phyloP scores from a whole-genome alignment of 2,329 filamentous ascomycete genomes.

The Microdochium trichocladiopsis region DNA sequence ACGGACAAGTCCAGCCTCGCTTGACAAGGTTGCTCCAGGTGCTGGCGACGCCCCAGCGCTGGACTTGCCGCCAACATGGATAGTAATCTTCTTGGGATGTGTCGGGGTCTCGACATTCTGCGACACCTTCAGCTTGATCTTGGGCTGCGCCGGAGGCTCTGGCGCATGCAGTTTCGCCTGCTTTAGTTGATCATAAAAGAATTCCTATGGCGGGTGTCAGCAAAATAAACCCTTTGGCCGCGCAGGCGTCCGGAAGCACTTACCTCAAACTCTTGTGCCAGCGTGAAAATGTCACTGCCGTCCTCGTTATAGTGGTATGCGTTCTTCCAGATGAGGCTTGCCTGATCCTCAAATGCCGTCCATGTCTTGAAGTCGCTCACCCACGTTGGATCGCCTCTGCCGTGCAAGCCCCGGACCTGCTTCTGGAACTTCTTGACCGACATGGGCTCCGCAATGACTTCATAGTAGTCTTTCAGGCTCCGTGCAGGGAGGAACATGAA shows the following conservation, averaged over 20 bases:
- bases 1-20: slow-evolving; percentile 22
- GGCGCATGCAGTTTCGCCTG: slow-evolving; percentile 66
- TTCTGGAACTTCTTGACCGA: slow-evolving; percentile 75
- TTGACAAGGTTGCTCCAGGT: slow-evolving; percentile 25
- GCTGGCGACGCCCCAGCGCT: slow-evolving; percentile 46
- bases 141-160: slow-evolving; percentile 61
- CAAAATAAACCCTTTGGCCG: slow-evolving; percentile 4
- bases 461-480: slow-evolving; percentile 77
- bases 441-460: slow-evolving; percentile 72
- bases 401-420: slow-evolving; percentile 65
- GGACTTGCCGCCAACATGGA: slow-evolving; percentile 58
- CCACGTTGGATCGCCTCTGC: slow-evolving; percentile 57
- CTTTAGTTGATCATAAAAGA: slow-evolving; percentile 61
- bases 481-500: slow-evolving; percentile 75
- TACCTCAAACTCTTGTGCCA: slow-evolving; percentile 77
- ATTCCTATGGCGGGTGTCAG: slow-evolving; percentile 40
- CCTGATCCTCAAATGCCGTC: slow-evolving; percentile 73
- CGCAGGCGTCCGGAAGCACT: slow-evolving; percentile 4
- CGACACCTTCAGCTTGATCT: slow-evolving; percentile 73
- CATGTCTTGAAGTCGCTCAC: slow-evolving; percentile 71
- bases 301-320: slow-evolving; percentile 89
- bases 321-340: slow-evolving; percentile 80
- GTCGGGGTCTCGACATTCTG: slow-evolving; percentile 34
- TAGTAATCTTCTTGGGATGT: slow-evolving; percentile 59
- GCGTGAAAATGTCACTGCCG: slow-evolving; percentile 72